Evolutionary conservation across 768 basidiomycete genomes (phyloP).

Genomic region (Termitomyces sp.): DNA sequence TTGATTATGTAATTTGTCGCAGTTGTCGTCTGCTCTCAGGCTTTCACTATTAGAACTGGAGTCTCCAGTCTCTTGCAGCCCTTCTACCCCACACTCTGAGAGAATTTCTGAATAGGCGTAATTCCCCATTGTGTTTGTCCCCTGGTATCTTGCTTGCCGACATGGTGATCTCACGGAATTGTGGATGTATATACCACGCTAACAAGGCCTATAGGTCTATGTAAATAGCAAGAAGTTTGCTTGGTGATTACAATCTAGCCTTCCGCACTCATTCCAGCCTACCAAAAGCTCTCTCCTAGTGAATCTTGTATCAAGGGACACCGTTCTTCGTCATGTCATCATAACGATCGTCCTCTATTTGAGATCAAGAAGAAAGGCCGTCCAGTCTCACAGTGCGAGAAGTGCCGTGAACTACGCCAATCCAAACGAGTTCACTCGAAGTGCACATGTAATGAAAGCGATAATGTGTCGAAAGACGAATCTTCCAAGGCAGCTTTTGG

Average conservation of each 20-base stretch:
- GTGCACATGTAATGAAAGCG: slow-evolving; percentile 59
- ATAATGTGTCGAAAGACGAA: slow-evolving; percentile 22
- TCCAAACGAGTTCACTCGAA: slow-evolving; percentile 79
- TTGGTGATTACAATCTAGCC: slow-evolving; percentile 43
- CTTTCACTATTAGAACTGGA: background rate
- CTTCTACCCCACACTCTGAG: background rate
- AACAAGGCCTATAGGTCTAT: slow-evolving; percentile 44
- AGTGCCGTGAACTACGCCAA: slow-evolving; percentile 78
- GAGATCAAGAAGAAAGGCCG: slow-evolving; percentile 93
- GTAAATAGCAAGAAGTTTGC: slow-evolving; percentile 75
- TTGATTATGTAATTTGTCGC: slow-evolving; percentile 1
- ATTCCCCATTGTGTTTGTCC: background rate
- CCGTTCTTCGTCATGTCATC: slow-evolving; percentile 83
- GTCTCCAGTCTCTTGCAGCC: background rate
- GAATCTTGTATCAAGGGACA: slow-evolving; percentile 95
- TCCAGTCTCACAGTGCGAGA: slow-evolving; percentile 85
- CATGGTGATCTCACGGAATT: slow-evolving; percentile 10
- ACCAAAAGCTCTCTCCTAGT: slow-evolving; percentile 31
- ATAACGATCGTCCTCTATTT: slow-evolving; percentile 85
- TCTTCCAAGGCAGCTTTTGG: slow-evolving; percentile 25
- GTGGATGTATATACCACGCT: background rate
- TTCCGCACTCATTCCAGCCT: slow-evolving; percentile 5
- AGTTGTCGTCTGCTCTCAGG: background rate
- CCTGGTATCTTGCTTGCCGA: background rate
- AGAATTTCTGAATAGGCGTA: background rate